Percentiles rank a stretch among this genome's conserved stretches.
phyloP scores from a whole-genome alignment of 169 alveolate species.

The Perkinsus marinus region DNA sequence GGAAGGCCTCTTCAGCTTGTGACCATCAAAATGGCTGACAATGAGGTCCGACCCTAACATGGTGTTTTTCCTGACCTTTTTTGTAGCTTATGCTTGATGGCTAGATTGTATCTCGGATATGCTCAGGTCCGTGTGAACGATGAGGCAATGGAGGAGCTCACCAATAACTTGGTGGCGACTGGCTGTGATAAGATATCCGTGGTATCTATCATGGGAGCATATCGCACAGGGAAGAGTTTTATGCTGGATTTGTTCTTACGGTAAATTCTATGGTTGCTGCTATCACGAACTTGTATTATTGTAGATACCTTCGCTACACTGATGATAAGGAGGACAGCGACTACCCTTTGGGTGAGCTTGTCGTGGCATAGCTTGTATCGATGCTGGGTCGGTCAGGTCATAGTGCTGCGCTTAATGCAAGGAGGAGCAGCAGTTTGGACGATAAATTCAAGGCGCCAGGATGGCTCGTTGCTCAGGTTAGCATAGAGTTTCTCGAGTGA shows the following conservation, averaged over 20 bases:
- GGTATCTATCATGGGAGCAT: conserved; percentile 6
- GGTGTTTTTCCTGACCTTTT: too few relatives aligned
- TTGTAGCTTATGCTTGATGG: too few relatives aligned
- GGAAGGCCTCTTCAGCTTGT: neutral
- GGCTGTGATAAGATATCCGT: neutral
- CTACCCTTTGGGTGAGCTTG: neutral
- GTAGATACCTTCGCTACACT: neutral
- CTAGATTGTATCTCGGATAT: too few relatives aligned
- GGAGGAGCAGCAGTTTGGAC: neutral
- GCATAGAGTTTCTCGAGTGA: too few relatives aligned
- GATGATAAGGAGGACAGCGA: neutral
- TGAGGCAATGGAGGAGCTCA: neutral
- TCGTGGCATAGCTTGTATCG: neutral
- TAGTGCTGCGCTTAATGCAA: neutral
- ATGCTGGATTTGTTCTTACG: conserved; percentile 1
- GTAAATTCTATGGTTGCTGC: neutral
- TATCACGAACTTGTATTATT: neutral
- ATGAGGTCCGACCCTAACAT: neutral
- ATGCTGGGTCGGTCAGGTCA: neutral
- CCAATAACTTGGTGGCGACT: neutral
- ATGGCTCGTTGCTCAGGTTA: neutral
- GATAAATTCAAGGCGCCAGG: neutral
- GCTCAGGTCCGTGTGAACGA: neutral
- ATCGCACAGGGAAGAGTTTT: conserved; percentile 5
- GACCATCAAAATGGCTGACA: neutral